Percentiles rank a stretch among this genome's conserved stretches.
Evolutionary conservation across 2,329 filamentous ascomycete genomes (phyloP).

Genomic region (Aspergillus uvarum): DNA sequence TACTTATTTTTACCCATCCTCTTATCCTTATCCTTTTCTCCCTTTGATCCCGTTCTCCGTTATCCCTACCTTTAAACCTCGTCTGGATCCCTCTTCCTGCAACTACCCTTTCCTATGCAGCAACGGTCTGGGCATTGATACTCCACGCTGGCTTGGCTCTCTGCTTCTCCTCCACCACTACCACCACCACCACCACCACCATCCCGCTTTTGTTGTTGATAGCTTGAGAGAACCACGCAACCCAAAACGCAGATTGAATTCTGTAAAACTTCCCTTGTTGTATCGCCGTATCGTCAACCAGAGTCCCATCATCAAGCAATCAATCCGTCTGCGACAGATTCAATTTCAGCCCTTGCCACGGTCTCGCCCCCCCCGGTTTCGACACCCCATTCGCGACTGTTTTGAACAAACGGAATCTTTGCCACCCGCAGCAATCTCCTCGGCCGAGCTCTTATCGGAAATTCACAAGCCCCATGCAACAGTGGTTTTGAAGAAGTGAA

Average conservation of each 20-base stretch:
- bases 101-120: neutral
- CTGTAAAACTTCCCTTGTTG: slow-evolving; percentile 17
- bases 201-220: slow-evolving; percentile 18
- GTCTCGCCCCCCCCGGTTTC: slow-evolving; percentile 9
- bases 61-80: too few species aligned
- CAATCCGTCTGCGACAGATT: slow-evolving; percentile 6
- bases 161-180: neutral
- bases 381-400: slow-evolving; percentile 14
- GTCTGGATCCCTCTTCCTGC: neutral
- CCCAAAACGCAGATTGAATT: slow-evolving; percentile 18
- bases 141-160: slow-evolving; percentile 9
- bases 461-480: slow-evolving; percentile 17
- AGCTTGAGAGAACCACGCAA: slow-evolving; percentile 16
- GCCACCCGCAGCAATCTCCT: slow-evolving; percentile 14
- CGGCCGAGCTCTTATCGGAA: slow-evolving; percentile 3
- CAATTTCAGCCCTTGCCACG: slow-evolving; percentile 7
- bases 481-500: slow-evolving; percentile 9
- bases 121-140: slow-evolving; percentile 2
- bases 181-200: slow-evolving; percentile 8
- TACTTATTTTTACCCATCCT: neutral
- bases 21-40: neutral
- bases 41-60: neutral
- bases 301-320: neutral
- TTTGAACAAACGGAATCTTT: slow-evolving; percentile 3
- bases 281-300: slow-evolving; percentile 16